These are phyloP conservation scores for Astrothelium macrocarpum DNA, from an alignment of 495 filamentous ascomycete genomes.

Conservation along the genomic window DNA sequence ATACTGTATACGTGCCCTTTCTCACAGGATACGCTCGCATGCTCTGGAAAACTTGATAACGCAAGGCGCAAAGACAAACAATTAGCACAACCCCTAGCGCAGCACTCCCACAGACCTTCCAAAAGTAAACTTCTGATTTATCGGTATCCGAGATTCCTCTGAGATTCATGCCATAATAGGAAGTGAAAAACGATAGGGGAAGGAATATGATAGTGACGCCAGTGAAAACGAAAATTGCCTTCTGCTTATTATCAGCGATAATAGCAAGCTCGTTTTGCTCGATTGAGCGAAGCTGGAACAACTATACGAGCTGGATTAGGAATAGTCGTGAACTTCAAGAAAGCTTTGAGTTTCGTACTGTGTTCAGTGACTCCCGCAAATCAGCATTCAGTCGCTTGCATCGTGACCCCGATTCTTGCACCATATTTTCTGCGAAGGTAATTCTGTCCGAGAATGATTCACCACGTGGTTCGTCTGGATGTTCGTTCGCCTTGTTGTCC, in stretches of 20 bases:
- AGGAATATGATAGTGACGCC: conserved; percentile 26
- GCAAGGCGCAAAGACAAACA: neutral
- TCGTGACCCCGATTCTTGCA: neutral
- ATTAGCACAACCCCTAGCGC: neutral
- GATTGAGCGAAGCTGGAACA: conserved; percentile 28
- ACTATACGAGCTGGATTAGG: conserved; percentile 8
- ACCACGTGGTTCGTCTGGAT: neutral
- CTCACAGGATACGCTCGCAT: neutral
- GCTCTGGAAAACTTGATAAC: neutral
- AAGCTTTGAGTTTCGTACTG: neutral
- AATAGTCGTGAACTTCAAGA: neutral
- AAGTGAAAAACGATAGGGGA: neutral
- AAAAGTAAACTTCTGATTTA: conserved; percentile 21
- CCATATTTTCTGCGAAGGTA: neutral
- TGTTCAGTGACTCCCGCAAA: neutral
- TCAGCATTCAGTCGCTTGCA: neutral
- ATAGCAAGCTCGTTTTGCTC: conserved; percentile 30
- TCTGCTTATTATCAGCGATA: conserved; percentile 25
- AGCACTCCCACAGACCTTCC: conserved; percentile 26
- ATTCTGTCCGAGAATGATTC: neutral
- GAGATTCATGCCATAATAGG: conserved; percentile 7
- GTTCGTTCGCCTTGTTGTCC: conserved; percentile 10
- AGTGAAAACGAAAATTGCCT: conserved; percentile 28
- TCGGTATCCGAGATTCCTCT: conserved; percentile 19
- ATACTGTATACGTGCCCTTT: neutral